A percentile compares a stretch with the other conserved stretches of the same genome.
Evolutionary conservation across 192 early-diverging fungal genomes (phyloP).

Genomic region (Entomortierella beljakovae): DNA sequence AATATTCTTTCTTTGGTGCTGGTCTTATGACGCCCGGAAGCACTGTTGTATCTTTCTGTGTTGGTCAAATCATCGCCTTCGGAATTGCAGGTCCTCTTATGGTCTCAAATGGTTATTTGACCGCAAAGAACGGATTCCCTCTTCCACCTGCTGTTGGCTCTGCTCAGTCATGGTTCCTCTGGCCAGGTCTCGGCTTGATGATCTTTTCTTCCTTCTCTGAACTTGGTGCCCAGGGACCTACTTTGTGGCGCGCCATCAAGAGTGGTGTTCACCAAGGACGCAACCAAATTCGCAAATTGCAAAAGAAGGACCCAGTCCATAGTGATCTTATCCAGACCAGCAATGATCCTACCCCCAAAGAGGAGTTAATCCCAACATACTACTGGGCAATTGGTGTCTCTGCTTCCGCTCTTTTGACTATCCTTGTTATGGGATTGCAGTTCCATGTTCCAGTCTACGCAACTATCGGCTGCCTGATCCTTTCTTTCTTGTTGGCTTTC

Average conservation of each 20-base stretch:
- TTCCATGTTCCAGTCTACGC: constrained; percentile 71
- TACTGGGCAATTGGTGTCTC: constrained; percentile 67
- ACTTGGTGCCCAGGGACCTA: constrained; percentile 62
- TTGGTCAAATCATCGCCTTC: constrained; percentile 64
- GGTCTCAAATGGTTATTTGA: constrained; percentile 51
- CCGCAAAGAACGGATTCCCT: constrained; percentile 46
- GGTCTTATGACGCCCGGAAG: constrained; percentile 71
- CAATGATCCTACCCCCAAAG: constrained; percentile 45
- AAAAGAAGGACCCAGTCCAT: constrained; percentile 15
- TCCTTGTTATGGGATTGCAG: constrained; percentile 61
- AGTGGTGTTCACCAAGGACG: constrained; percentile 34
- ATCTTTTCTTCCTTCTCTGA: constrained; percentile 71
- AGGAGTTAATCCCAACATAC: constrained; percentile 63
- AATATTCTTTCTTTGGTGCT: constrained; percentile 73
- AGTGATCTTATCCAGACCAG: constrained; percentile 50
- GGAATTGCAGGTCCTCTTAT: constrained; percentile 71
- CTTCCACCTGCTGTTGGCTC: constrained; percentile 41
- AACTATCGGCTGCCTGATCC: constrained; percentile 65
- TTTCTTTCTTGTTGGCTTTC: constrained; percentile 75
- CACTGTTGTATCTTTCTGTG: constrained; percentile 65
- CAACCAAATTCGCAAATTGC: constrained; percentile 31
- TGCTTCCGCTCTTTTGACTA: constrained; percentile 65
- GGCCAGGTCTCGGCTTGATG: constrained; percentile 80
- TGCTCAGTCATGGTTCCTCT: constrained; percentile 74
- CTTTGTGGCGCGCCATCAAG: constrained; percentile 63